phyloP scores from a whole-genome alignment of 208 protist genomes.

The Strigomonas galati region DNA sequence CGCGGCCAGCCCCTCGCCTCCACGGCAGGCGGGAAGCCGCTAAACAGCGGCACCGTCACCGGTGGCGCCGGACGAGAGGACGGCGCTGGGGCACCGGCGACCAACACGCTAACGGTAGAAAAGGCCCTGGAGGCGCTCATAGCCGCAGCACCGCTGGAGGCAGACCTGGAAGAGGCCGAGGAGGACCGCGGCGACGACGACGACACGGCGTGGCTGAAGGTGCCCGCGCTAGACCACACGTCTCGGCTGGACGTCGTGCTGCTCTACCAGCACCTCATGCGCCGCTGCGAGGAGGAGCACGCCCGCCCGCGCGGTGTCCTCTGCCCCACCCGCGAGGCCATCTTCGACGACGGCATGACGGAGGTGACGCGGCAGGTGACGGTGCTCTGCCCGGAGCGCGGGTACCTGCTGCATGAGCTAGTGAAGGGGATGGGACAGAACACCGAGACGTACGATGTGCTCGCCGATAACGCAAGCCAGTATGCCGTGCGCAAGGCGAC shows the following conservation, averaged over 20 bases:
- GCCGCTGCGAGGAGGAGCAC: slow-evolving; percentile 50
- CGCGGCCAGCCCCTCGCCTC: background rate
- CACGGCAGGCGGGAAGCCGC: background rate
- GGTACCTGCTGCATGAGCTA: slow-evolving; percentile 71
- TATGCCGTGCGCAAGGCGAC: slow-evolving; percentile 88
- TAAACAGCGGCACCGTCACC: background rate
- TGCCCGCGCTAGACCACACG: slow-evolving; percentile 48
- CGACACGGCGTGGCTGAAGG: slow-evolving; percentile 40
- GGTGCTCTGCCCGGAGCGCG: slow-evolving; percentile 82
- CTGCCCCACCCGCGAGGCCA: slow-evolving; percentile 68
- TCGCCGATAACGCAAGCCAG: slow-evolving; percentile 82
- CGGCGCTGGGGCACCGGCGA: background rate
- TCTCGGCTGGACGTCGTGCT: slow-evolving; percentile 66
- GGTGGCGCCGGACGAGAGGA: background rate
- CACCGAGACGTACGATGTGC: slow-evolving; percentile 77
- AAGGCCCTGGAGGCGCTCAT: slow-evolving; percentile 37
- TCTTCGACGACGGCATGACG: slow-evolving; percentile 71
- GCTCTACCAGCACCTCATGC: slow-evolving; percentile 71
- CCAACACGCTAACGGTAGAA: slow-evolving; percentile 25
- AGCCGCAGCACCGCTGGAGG: slow-evolving; percentile 27
- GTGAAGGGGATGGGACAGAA: slow-evolving; percentile 54
- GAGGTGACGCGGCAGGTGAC: slow-evolving; percentile 88
- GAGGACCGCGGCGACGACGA: background rate
- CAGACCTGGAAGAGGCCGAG: background rate
- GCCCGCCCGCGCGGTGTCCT: slow-evolving; percentile 61